A percentile compares a stretch with the other conserved stretches of the same genome.
These are phyloP conservation scores for Populus deltoides DNA, from an alignment of 345 rosid genomes.

Conservation along the genomic window DNA sequence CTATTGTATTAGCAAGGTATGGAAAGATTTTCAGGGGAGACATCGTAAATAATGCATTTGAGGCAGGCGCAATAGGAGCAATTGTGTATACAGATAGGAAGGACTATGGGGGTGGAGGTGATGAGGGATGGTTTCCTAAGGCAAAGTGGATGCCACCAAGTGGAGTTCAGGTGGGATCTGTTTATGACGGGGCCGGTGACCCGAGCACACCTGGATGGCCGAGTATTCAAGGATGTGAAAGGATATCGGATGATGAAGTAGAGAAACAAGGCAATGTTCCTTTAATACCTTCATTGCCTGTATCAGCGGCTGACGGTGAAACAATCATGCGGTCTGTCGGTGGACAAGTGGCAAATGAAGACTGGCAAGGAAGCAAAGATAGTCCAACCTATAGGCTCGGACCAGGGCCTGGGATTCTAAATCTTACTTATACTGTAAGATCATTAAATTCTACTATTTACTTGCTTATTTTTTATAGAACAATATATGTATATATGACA, in stretches of 20 bases:
- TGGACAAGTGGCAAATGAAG: conserved; percentile 48
- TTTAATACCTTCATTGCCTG: conserved; percentile 67
- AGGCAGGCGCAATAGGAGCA: conserved; percentile 67
- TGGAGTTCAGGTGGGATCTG: conserved; percentile 80
- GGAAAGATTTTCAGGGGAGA: conserved; percentile 78
- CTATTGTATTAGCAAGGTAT: conserved; percentile 57
- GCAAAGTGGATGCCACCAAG: conserved; percentile 78
- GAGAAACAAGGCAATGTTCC: conserved; percentile 53
- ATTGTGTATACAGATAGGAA: conserved; percentile 64
- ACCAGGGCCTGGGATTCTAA: conserved; percentile 71
- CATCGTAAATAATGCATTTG: conserved; percentile 55
- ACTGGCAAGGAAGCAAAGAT: conserved; percentile 64
- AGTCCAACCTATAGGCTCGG: conserved; percentile 60
- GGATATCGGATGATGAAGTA: conserved; percentile 55
- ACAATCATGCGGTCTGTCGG: conserved; percentile 50
- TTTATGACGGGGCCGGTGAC: conserved; percentile 58
- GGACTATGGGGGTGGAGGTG: conserved; percentile 54
- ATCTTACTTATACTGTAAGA: conserved; percentile 61
- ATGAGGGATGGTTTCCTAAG: conserved; percentile 56
- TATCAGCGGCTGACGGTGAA: conserved; percentile 69
- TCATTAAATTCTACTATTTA: neutral
- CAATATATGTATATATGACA: neutral
- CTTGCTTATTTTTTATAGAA: too few relatives aligned
- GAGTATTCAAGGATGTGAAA: conserved; percentile 64
- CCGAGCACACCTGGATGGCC: conserved; percentile 91